Base-by-base conservation (phyloP, 2,329 filamentous ascomycete genomes). In the Aureobasidium sp. region DNA sequence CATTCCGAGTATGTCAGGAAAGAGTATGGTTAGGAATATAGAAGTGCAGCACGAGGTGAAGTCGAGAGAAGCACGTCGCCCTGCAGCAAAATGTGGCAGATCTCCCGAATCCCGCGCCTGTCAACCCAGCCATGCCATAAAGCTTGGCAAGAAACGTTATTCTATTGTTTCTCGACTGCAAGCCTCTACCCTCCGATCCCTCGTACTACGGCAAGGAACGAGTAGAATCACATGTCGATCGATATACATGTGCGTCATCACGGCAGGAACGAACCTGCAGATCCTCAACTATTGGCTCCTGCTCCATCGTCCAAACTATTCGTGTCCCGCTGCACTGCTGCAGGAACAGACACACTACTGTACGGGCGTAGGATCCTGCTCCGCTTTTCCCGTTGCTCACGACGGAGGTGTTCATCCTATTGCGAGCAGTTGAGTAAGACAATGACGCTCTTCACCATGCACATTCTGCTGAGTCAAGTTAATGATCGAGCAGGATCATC, bases 211-310 rank as follows among this genome's bases (percentile, higher is more conserved):
- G 15, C 27, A 57, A 54, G 40, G 53, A 57, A 57, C 53, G 37
- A 46, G 53, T 27, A 46, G 27, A n/a, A 35, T 57, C 21, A 46
- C 53, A 27, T 46, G 53, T 46, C 53, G 38, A 57, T 57, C 53
- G 13, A 10, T 42, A 55, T 25, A 10, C 17, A 23, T 1, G 33
- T 45, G 40, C 53, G 53, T 46, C 53, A 57, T 57, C 4, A 21
- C 38, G 21, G 21, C 53, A 57, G 19, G 27, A 46, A 57, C 51
- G 29, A 27, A 45, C 53, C 40, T 57, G 53, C 53, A 45, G 53
- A 57, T 57, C 53, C 40, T n/a, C 4, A 57, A 57, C 53, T 57
- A 57, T 57, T 57, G 53, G 53, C 21, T 57, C 38, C 19, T 57
- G 53, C 53, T 31, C 25, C 21, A 37, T n/a, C 29, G 40, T 46